Base-by-base conservation (phyloP, 2,329 filamentous ascomycete species). In the Talaromyces piceae region DNA sequence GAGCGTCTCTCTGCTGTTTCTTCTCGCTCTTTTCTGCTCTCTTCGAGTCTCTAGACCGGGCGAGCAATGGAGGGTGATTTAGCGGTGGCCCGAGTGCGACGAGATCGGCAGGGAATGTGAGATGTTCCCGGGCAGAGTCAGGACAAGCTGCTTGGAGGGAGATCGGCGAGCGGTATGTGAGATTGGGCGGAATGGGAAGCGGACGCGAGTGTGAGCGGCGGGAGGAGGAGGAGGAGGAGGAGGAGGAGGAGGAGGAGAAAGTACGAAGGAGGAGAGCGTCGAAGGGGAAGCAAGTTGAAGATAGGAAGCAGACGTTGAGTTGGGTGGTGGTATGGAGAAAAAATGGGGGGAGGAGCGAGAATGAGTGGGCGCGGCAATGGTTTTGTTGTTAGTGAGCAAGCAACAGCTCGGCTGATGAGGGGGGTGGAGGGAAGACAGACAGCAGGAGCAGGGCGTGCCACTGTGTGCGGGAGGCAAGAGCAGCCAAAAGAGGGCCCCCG, bases 281-380 rank as follows among this genome's bases (percentile, higher is more conserved):
- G 28, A 27, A n/a, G n/a, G n/a, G n/a, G n/a, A n/a, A n/a, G n/a
- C n/a, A n/a, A n/a, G n/a, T n/a, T n/a, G n/a, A n/a, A n/a, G n/a
- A n/a, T n/a, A n/a, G n/a, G n/a, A n/a, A n/a, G n/a, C n/a, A n/a
- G n/a, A n/a, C n/a, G n/a, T n/a, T n/a, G n/a, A n/a, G n/a, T n/a
- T n/a, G n/a, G n/a, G n/a, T n/a, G n/a, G n/a, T 44, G 16, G 45
- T 41, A 57, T 56, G 57, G 58, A 58, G 56, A 54, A 55, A 53
- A 43, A 33, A 9, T 6, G 13, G 13, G 13, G 7, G n/a, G 3
- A n/a, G n/a, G 13, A 16, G 7, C 2, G 16, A 37, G 33, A 18
- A 37, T 37, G 33, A 37, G 33, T 37, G 33, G 33, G 33, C 33
- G 33, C 33, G 33, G 30, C 3, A 11, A 16, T 37, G 33, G 33